Evolutionary conservation across 1,284 basidiomycete genomes (phyloP).

Genomic region (Cutaneotrichosporon cyanovorans): DNA sequence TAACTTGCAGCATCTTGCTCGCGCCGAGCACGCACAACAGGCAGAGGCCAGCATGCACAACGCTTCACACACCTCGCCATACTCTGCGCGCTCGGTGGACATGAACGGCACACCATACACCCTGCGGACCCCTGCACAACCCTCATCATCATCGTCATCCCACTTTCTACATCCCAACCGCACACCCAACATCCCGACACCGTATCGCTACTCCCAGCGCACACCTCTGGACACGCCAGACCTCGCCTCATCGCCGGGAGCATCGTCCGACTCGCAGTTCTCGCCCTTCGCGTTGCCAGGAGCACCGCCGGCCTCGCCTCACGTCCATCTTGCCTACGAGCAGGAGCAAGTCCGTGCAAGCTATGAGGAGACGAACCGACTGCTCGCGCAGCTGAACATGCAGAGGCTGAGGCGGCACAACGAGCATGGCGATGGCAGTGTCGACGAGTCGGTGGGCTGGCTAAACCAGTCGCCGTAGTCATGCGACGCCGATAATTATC

Average conservation of each 20-base stretch:
- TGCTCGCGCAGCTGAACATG: conserved; percentile 38
- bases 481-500: too few species aligned
- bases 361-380: conserved; percentile 40
- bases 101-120: conserved; percentile 1
- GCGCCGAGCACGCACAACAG: not conserved
- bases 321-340: too few species aligned
- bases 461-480: too few species aligned
- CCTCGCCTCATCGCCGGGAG: conserved; percentile 9
- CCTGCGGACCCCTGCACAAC: not conserved
- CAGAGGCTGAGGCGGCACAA: conserved; percentile 16
- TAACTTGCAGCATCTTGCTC: conserved; percentile 8
- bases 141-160: too few species aligned
- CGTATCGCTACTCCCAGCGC: conserved; percentile 6
- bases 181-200: conserved; percentile 1
- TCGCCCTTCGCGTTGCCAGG: not conserved
- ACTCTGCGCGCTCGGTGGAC: conserved; percentile 1
- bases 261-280: conserved; percentile 2
- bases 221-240: conserved; percentile 7
- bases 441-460: too few species aligned
- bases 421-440: not conserved
- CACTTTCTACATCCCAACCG: not conserved
- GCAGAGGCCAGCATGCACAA: conserved; percentile 1
- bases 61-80: not conserved
- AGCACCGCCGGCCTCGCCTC: not conserved
- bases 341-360: conserved; percentile 22